Evolutionary conservation across 164 flowering plant genomes (phyloP), one percentile per base, ranked within the genome.

Genomic region (Vitis cinerea): DNA sequence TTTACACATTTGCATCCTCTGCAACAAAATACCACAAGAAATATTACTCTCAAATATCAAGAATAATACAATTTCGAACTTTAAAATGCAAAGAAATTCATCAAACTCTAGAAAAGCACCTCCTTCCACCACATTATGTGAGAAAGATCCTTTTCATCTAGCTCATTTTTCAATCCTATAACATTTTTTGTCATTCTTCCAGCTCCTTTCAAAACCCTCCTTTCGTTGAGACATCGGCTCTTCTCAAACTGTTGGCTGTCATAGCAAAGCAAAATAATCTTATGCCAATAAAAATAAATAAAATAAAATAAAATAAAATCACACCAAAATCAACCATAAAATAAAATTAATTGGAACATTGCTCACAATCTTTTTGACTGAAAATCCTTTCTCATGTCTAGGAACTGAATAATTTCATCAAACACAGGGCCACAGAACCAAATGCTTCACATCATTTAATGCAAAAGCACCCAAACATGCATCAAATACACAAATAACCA

Each of bases 51-150:
- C 4, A 4, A 6, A 6, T 37, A 37, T 37, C 44, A 37, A 37
- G 44, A 37, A 37, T 37, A 37, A 0, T 37, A 37, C 2, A 37
- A 6, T 37, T 37, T 37, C 44, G 2, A 3, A 6, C 6, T 23
- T 37, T 4, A 37, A 37, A 37, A 37, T 37, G 44, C 44, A 37
- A 37, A 37, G 44, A 37, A 6, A 37, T 37, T 37, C 44, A 37
- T 37, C 44, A 37, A 37, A 37, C 44, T 37, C 23, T 30, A 59
- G 56, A 75, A 27, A 37, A 37, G 44, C 49, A 93, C 99, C 94
- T 95, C 98, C 71, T 90, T 86, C 99, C 99, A 95, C 99, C 99
- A 95, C 51, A 84, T 37, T 52, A 93, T 70, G 74, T 91, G 93
- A 44, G 89, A 74, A 75, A 77, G 77, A 74, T 83, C 83, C 63